Base-by-base conservation (phyloP, 2,329 filamentous ascomycete species). In the Stylonectria norvegica region DNA sequence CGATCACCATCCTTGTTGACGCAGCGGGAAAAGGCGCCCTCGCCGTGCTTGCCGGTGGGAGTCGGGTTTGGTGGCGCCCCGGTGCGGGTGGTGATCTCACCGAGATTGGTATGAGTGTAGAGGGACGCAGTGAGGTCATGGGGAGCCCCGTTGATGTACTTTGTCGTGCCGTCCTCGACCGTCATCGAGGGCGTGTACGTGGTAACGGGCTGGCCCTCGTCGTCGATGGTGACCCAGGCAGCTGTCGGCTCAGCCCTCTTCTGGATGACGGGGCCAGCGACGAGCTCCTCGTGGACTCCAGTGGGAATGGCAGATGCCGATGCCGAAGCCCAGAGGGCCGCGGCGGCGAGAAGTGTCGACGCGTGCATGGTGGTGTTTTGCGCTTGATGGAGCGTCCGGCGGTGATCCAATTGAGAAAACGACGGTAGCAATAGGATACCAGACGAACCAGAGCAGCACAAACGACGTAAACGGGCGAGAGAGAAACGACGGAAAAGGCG, bases 181-280 rank as follows among this genome's bases (percentile, higher is more conserved):
- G 66, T 74, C 20, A 65, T 50, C 10, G 68, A 61, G 10, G 76
- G 75, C 9, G 75, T 78, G 43, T 72, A 60, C 8, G 75, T 79
- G 32, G 57, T 64, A 12, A 45, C 51, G 16, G 73, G 67, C 22
- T 60, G 60, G 50, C 71, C 71, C 30, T 71, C 64, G 36, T 68
- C 65, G 55, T 71, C 64, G 45, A 79, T 70, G 4, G 64, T 67
- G 33, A 79, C 71, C 76, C 76, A 80, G 22, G 69, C 65, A 15
- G 67, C 68, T 5, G 68, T 67, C 29, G 63, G 59, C n/a, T 56
- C 57, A 33, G 61, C 52, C 32, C 57, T 50, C 48, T 53, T 51
- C 41, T 52, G 48, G 20, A 59, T 39, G 34, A 45, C 37, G 17
- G 48, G n/a, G n/a, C n/a, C 23, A 27, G 25, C 36, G 27, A 43